Evolutionary conservation across 2,329 filamentous ascomycete species (phyloP).

Genomic region (Xylariaceae sp.): DNA sequence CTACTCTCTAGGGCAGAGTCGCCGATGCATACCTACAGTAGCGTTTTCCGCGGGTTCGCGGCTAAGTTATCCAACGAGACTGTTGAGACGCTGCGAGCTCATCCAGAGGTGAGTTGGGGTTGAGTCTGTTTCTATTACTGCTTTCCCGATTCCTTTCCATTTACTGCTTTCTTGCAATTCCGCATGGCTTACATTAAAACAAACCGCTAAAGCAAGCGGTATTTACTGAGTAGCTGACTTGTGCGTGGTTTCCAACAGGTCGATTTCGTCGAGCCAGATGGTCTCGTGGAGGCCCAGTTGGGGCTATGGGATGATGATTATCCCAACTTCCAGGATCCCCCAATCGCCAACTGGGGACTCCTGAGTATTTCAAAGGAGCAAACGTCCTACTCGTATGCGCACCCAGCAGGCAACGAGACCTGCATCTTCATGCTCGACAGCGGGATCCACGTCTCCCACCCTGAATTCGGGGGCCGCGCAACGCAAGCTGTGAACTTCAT

Average conservation of each 20-base stretch:
- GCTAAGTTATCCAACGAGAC: background rate
- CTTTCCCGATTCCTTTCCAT: no score
- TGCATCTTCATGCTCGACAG: slow-evolving; percentile 54
- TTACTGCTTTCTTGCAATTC: no score
- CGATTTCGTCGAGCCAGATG: slow-evolving; percentile 31
- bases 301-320: no score
- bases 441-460: slow-evolving; percentile 44
- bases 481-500: slow-evolving; percentile 26
- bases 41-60: background rate
- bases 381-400: slow-evolving; percentile 39
- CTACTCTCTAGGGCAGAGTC: background rate
- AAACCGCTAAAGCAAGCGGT: no score
- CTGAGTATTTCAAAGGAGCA: slow-evolving; percentile 38
- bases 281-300: slow-evolving; percentile 24
- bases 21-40: background rate
- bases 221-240: background rate
- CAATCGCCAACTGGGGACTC: slow-evolving; percentile 45
- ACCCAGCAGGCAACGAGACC: slow-evolving; percentile 35
- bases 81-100: background rate
- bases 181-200: no score
- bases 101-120: background rate
- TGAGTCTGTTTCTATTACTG: background rate
- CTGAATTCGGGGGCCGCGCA: slow-evolving; percentile 41
- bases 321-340: no score
- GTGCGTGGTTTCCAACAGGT: no score